Percentiles rank a stretch among this genome's conserved stretches.
phyloP scores from a whole-genome alignment of 2,329 filamentous ascomycete species.

The Botrytis medusae region DNA sequence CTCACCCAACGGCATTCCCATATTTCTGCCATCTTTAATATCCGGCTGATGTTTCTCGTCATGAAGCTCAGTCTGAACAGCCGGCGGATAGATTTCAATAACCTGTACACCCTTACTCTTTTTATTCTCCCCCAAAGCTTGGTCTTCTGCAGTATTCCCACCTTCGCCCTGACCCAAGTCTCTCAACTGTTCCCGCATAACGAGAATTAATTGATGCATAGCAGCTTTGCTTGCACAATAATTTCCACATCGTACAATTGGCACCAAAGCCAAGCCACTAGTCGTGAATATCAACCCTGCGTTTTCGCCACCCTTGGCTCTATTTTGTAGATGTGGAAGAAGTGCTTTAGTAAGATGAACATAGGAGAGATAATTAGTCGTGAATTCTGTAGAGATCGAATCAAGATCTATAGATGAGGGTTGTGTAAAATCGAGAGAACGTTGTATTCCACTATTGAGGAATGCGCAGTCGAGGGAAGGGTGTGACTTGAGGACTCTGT shows the following conservation, averaged over 20 bases:
- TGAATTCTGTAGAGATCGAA: constrained; percentile 43
- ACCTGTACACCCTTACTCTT: constrained; percentile 38
- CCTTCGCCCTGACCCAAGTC: constrained; percentile 27
- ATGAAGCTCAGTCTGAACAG: constrained; percentile 45
- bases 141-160: too few species aligned
- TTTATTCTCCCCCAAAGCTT: constrained; percentile 26
- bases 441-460: constrained; percentile 39
- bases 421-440: constrained; percentile 30
- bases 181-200: constrained; percentile 46
- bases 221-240: constrained; percentile 50
- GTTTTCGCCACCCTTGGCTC: not conserved
- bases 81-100: constrained; percentile 45
- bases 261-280: constrained; percentile 28
- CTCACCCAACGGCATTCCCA: constrained; percentile 51
- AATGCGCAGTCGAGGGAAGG: constrained; percentile 39
- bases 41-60: constrained; percentile 47
- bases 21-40: constrained; percentile 42
- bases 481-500: constrained; percentile 13
- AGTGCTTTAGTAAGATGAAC: constrained; percentile 43
- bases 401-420: constrained; percentile 26
- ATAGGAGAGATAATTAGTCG: constrained; percentile 46
- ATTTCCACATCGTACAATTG: constrained; percentile 25
- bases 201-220: constrained; percentile 45
- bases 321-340: constrained; percentile 38
- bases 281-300: constrained; percentile 31